A percentile compares a stretch with the other conserved stretches of the same genome.
These are phyloP conservation scores for Butyriboletus appendiculatus DNA, from an alignment of 1,284 basidiomycete species.

Conservation along the genomic window DNA sequence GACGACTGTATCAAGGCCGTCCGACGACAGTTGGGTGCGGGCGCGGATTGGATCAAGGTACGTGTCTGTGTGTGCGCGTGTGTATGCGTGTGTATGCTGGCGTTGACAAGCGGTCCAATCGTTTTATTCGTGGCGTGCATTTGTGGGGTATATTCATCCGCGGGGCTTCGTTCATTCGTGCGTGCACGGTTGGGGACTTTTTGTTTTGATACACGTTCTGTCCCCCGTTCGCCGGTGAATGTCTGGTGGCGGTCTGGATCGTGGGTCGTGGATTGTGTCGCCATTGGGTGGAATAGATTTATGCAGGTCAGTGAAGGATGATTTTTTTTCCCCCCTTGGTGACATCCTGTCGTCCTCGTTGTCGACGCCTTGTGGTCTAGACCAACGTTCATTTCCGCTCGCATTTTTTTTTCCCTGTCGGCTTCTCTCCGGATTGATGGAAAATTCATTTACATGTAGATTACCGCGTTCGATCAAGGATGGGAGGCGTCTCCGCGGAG, in stretches of 20 bases:
- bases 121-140: background rate
- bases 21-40: conserved; percentile 64
- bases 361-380: conserved; percentile 8
- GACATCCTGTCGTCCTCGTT: conserved; percentile 12
- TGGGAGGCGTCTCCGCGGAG: conserved; percentile 41
- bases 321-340: background rate
- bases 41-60: conserved; percentile 68
- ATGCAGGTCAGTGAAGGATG: conserved; percentile 42
- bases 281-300: conserved; percentile 41
- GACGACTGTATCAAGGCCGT: conserved; percentile 58
- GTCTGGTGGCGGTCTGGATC: background rate
- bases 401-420: conserved; percentile 1
- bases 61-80: conserved; percentile 2
- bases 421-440: background rate
- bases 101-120: background rate
- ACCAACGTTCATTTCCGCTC: conserved; percentile 28
- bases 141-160: background rate
- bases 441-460: conserved; percentile 36
- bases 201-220: conserved; percentile 19
- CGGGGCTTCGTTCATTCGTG: background rate
- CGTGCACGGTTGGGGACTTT: conserved; percentile 1
- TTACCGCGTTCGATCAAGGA: conserved; percentile 50
- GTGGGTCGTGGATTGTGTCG: background rate
- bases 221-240: background rate
- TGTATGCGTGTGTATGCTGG: conserved; percentile 4